phyloP scores from a whole-genome alignment of 2,329 filamentous ascomycete species.

The Sclerotinia sclerotiorum region DNA sequence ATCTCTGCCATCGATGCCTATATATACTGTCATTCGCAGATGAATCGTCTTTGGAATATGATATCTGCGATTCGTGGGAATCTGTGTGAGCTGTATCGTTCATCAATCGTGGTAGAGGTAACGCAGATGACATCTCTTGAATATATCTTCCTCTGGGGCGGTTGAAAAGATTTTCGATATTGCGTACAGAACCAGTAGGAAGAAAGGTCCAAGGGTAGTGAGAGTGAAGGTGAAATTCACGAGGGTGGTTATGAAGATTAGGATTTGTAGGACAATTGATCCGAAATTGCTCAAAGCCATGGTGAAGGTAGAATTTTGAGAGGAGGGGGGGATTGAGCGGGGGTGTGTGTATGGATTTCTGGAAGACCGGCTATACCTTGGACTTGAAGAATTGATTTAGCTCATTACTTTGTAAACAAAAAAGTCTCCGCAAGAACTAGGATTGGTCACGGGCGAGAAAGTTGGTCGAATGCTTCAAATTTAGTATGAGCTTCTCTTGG shows the following conservation, averaged over 20 bases:
- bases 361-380: conserved; percentile 6
- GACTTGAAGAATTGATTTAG: not conserved
- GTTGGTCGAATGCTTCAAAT: not conserved
- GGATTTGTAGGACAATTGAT: conserved; percentile 51
- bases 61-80: conserved; percentile 37
- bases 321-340: not conserved
- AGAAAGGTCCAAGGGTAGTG: conserved; percentile 49
- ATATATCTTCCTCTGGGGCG: conserved; percentile 48
- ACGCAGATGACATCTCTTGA: conserved; percentile 42
- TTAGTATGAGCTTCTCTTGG: not conserved
- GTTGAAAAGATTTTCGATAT: conserved; percentile 50
- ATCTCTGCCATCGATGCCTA: conserved; percentile 4
- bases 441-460: not conserved
- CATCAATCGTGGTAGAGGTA: conserved; percentile 38
- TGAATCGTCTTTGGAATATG: not conserved
- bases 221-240: conserved; percentile 54
- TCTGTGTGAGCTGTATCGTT: conserved; percentile 39
- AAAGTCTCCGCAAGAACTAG: not conserved
- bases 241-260: conserved; percentile 55
- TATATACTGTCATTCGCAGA: conserved; percentile 1
- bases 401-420: not conserved
- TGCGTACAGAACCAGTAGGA: conserved; percentile 50
- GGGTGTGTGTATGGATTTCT: not conserved
- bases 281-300: conserved; percentile 56
- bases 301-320: conserved; percentile 18